A percentile compares a stretch with the other conserved stretches of the same genome.
These are phyloP conservation scores for Penicillium psychrosexuale DNA, from an alignment of 2,329 filamentous ascomycete species.

Conservation along the genomic window DNA sequence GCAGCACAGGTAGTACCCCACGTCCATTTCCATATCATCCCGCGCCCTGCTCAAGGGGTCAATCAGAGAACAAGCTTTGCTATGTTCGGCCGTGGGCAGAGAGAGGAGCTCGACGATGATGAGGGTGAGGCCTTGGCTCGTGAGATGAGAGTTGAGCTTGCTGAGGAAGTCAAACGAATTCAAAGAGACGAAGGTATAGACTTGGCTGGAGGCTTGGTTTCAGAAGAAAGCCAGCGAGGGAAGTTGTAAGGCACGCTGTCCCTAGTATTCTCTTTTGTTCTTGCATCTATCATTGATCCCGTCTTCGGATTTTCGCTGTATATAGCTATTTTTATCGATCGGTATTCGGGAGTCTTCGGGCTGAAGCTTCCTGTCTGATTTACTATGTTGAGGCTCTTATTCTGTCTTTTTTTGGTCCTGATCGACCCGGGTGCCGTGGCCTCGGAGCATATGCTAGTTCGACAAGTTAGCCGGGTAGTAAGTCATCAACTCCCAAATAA, in stretches of 20 bases:
- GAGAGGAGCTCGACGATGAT: slow-evolving; percentile 48
- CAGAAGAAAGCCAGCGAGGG: slow-evolving; percentile 11
- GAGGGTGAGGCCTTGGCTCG: slow-evolving; percentile 40
- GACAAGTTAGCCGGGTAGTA: neutral
- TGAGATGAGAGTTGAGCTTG: slow-evolving; percentile 38
- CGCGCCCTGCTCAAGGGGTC: slow-evolving; percentile 57
- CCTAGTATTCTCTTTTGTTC: neutral
- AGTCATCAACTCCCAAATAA: too few relatives aligned
- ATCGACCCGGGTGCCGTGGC: slow-evolving; percentile 1
- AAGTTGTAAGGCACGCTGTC: slow-evolving; percentile 20
- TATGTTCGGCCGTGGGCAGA: slow-evolving; percentile 48
- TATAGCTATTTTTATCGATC: neutral
- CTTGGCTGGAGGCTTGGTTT: slow-evolving; percentile 23
- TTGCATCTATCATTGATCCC: neutral
- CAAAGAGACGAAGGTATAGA: slow-evolving; percentile 37
- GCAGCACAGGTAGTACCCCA: slow-evolving; percentile 92
- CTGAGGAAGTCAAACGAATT: slow-evolving; percentile 36
- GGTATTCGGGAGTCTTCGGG: neutral
- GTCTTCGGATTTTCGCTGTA: neutral
- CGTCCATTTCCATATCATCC: slow-evolving; percentile 93
- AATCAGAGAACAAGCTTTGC: slow-evolving; percentile 35
- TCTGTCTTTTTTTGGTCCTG: neutral
- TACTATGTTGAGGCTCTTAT: neutral
- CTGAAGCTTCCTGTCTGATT: neutral
- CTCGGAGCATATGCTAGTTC: slow-evolving; percentile 7